Conservation (phyloP, 805 yeast genomes). For the Spathaspora sp. region DNA sequence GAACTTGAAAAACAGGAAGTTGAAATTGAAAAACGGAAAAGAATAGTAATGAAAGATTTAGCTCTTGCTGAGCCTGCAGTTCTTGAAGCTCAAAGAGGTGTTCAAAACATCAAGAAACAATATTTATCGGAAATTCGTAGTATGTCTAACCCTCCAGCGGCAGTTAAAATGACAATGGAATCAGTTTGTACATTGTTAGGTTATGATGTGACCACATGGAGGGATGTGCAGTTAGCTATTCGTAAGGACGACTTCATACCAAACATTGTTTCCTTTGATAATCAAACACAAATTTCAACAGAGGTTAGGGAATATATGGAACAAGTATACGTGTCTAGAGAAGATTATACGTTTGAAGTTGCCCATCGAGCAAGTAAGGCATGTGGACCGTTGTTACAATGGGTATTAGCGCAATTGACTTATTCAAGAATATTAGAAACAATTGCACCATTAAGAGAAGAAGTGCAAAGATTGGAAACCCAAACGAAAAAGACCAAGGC, state of each 20-base stretch:
- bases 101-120: slow-evolving; percentile 87
- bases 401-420: slow-evolving; percentile 89
- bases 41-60: slow-evolving; percentile 58
- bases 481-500: slow-evolving; percentile 62
- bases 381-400: slow-evolving; percentile 84
- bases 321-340: slow-evolving; percentile 52
- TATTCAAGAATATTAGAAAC: slow-evolving; percentile 67
- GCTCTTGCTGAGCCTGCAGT: slow-evolving; percentile 81
- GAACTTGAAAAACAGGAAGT: slow-evolving; percentile 66
- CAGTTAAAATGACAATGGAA: slow-evolving; percentile 81
- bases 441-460: slow-evolving; percentile 70
- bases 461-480: slow-evolving; percentile 56
- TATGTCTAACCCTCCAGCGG: slow-evolving; percentile 86
- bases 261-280: slow-evolving; percentile 72
- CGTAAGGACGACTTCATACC: slow-evolving; percentile 85
- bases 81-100: slow-evolving; percentile 79
- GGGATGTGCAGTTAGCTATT: slow-evolving; percentile 76
- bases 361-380: slow-evolving; percentile 92
- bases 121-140: slow-evolving; percentile 87
- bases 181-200: slow-evolving; percentile 86
- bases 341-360: slow-evolving; percentile 64
- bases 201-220: slow-evolving; percentile 63
- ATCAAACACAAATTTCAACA: slow-evolving; percentile 52
- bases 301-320: slow-evolving; percentile 58
- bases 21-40: slow-evolving; percentile 52